These are phyloP conservation scores for Ustilago shanxiensis DNA, from an alignment of 1,284 basidiomycete species.

Conservation along the genomic window DNA sequence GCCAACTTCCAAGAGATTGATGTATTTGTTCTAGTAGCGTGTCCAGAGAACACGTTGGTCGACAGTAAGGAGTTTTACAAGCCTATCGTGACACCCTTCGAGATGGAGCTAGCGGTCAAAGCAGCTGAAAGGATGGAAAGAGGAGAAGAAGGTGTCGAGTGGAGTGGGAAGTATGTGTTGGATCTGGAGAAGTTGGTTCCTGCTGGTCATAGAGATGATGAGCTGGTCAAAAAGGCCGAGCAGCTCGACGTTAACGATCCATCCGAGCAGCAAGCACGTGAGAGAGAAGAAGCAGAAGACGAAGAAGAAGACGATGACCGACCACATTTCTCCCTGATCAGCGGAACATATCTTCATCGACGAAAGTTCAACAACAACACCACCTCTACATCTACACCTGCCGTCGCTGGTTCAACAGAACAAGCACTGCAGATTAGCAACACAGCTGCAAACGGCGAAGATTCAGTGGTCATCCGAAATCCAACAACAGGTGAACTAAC, in stretches of 20 bases:
- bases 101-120: conserved; percentile 84
- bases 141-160: conserved; percentile 70
- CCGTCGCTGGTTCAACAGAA: conserved; percentile 6
- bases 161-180: conserved; percentile 85
- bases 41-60: conserved; percentile 90
- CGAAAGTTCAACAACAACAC: conserved; percentile 75
- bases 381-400: conserved; percentile 45
- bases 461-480: conserved; percentile 76
- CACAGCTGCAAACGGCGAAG: conserved; percentile 14
- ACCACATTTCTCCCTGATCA: conserved; percentile 82
- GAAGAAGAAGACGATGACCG: conserved; percentile 71
- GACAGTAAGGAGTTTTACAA: conserved; percentile 86
- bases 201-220: conserved; percentile 47
- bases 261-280: background rate
- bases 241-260: conserved; percentile 9
- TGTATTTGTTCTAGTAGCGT: conserved; percentile 93
- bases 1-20: conserved; percentile 97
- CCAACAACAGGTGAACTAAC: conserved; percentile 75
- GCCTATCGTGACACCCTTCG: conserved; percentile 95
- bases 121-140: conserved; percentile 53
- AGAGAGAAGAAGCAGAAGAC: conserved; percentile 31
- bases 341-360: conserved; percentile 85
- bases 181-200: conserved; percentile 77
- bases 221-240: background rate
- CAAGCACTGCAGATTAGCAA: conserved; percentile 8